Conservation (phyloP, 768 basidiomycete species). For the Amanita pallidorosea region DNA sequence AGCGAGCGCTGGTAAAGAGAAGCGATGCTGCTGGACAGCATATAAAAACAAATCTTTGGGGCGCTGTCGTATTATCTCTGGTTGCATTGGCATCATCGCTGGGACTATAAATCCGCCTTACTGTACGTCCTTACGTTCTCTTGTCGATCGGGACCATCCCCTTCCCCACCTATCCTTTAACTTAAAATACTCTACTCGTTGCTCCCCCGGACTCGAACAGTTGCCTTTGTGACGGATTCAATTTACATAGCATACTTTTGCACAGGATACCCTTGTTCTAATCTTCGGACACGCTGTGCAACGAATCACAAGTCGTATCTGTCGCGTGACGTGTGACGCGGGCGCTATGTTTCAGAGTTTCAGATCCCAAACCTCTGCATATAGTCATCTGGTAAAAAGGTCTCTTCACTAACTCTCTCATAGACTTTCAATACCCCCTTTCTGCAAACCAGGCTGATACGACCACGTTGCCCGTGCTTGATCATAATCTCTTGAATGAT, state of each 20-base stretch:
- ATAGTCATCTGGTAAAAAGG: slow-evolving; percentile 32
- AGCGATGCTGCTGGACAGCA: slow-evolving; percentile 15
- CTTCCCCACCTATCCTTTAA: background rate
- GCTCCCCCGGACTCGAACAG: slow-evolving; percentile 2
- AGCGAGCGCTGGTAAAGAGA: slow-evolving; percentile 10
- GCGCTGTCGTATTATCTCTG: slow-evolving; percentile 18
- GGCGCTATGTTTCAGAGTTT: background rate
- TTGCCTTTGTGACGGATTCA: background rate
- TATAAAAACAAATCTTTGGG: slow-evolving; percentile 15
- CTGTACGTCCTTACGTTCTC: background rate
- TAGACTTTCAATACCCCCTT: slow-evolving; percentile 37
- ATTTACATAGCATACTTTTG: background rate
- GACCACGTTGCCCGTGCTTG: slow-evolving; percentile 38
- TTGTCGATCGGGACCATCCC: slow-evolving; percentile 1
- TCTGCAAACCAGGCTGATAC: slow-evolving; percentile 45
- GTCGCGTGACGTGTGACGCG: background rate
- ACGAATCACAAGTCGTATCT: background rate
- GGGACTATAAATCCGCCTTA: slow-evolving; percentile 16
- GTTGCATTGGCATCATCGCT: slow-evolving; percentile 16
- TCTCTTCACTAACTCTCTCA: slow-evolving; percentile 29
- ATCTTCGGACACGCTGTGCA: slow-evolving; percentile 1
- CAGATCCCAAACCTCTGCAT: slow-evolving; percentile 1
- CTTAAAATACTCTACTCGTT: slow-evolving; percentile 4
- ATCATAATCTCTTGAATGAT: slow-evolving; percentile 38
- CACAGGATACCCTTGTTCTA: slow-evolving; percentile 5